Evolutionary conservation across 805 yeast species (phyloP).

Genomic region (Babjeviella inositovora): DNA sequence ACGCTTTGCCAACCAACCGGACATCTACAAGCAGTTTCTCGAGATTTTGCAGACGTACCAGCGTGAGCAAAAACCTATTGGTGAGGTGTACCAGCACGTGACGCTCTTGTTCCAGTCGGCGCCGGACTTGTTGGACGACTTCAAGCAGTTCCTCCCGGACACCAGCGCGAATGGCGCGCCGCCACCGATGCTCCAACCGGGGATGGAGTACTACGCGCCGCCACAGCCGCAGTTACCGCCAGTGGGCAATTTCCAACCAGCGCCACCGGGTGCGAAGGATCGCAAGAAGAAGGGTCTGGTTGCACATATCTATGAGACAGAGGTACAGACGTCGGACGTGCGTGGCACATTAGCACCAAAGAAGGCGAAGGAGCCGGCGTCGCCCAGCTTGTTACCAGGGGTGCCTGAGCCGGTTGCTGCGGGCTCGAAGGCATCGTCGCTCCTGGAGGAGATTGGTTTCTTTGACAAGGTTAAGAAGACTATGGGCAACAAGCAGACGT

Average conservation of each 20-base stretch:
- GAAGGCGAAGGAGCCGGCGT: conserved; percentile 19
- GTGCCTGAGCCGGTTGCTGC: conserved; percentile 69
- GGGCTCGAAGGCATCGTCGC: conserved; percentile 7
- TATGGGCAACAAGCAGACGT: conserved; percentile 77
- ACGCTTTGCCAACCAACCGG: conserved; percentile 87
- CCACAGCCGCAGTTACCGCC: conserved; percentile 62
- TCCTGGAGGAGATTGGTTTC: conserved; percentile 67
- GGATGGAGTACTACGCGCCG: conserved; percentile 6
- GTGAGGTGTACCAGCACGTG: conserved; percentile 91
- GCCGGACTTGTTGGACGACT: conserved; percentile 88
- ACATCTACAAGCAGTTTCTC: conserved; percentile 84
- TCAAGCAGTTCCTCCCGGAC: conserved; percentile 90
- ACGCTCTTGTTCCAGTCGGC: conserved; percentile 80
- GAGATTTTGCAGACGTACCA: conserved; percentile 95
- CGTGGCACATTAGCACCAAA: no score
- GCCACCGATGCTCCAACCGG: conserved; percentile 9
- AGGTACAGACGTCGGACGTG: no score
- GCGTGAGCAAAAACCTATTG: conserved; percentile 87
- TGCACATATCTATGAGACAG: no score
- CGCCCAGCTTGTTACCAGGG: conserved; percentile 69
- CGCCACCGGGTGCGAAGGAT: conserved; percentile 33
- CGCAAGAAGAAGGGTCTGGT: conserved; percentile 6
- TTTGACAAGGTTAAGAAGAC: conserved; percentile 86
- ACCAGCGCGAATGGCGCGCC: conserved; percentile 12
- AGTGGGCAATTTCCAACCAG: conserved; percentile 77